phyloP scores from a whole-genome alignment of 495 filamentous ascomycete genomes.

The Penicillium canescens region DNA sequence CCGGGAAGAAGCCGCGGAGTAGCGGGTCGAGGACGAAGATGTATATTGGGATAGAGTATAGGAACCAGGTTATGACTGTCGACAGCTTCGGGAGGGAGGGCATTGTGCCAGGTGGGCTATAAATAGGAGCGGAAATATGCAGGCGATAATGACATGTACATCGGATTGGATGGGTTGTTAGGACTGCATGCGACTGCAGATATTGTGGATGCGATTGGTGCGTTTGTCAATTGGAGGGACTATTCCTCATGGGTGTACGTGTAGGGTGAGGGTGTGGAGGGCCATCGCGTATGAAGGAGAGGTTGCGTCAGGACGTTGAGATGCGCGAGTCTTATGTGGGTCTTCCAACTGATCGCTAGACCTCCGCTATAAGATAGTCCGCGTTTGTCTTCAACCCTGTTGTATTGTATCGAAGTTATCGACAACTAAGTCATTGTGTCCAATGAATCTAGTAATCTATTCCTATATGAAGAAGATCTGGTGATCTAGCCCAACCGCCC shows the following conservation, averaged over 20 bases:
- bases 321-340: constrained; percentile 4
- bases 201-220: too few relatives aligned
- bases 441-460: too few relatives aligned
- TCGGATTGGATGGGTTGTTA: background rate
- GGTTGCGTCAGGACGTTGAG: background rate
- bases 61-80: constrained; percentile 33
- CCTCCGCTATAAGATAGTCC: background rate
- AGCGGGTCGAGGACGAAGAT: constrained; percentile 34
- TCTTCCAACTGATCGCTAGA: background rate
- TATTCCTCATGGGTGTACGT: background rate
- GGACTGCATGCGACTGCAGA: background rate
- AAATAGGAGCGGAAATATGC: background rate
- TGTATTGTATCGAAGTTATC: background rate
- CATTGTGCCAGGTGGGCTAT: constrained; percentile 12
- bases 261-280: background rate
- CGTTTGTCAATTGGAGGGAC: background rate
- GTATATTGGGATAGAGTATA: constrained; percentile 45
- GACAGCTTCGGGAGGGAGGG: constrained; percentile 29
- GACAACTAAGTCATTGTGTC: too few relatives aligned
- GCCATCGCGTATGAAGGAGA: background rate
- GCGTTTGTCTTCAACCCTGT: too few relatives aligned
- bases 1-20: constrained; percentile 15
- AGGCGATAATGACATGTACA: background rate
- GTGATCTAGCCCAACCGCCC: too few relatives aligned
- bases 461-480: too few relatives aligned